Percentiles rank a stretch among this genome's conserved stretches.
phyloP scores from a whole-genome alignment of 805 yeast species.

The Jamesozyma rosinii region DNA sequence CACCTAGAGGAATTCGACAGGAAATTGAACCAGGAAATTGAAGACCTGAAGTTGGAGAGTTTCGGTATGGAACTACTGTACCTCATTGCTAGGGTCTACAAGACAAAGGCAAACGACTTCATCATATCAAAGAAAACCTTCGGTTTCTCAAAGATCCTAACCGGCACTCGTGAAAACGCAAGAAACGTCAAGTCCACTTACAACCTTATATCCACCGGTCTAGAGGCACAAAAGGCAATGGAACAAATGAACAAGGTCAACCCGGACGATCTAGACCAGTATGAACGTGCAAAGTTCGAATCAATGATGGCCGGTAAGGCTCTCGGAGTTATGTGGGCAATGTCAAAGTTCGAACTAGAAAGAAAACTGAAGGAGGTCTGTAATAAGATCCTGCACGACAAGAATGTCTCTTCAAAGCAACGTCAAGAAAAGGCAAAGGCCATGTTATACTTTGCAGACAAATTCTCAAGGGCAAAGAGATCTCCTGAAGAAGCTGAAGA shows the following conservation, averaged over 20 bases:
- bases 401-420: conserved; percentile 47
- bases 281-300: conserved; percentile 68
- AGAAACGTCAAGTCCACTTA: conserved; percentile 74
- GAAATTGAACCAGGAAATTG: conserved; percentile 54
- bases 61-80: conserved; percentile 86
- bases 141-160: conserved; percentile 78
- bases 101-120: conserved; percentile 62
- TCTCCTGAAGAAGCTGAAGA: conserved; percentile 88
- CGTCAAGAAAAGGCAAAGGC: conserved; percentile 75
- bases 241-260: conserved; percentile 68
- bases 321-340: conserved; percentile 90
- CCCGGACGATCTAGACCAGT: conserved; percentile 46
- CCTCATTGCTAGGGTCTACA: conserved; percentile 73
- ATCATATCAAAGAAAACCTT: conserved; percentile 69
- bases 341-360: conserved; percentile 79
- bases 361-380: conserved; percentile 74
- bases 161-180: conserved; percentile 77
- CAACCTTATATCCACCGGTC: conserved; percentile 69
- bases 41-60: conserved; percentile 83
- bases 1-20: conserved; percentile 41
- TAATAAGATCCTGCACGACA: conserved; percentile 66
- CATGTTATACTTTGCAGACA: conserved; percentile 57
- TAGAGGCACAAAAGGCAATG: conserved; percentile 78
- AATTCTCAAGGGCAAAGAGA: conserved; percentile 58
- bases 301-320: conserved; percentile 78